Base-by-base conservation (phyloP, 345 rosid genomes). In the Psidium friedrichsthalianum region DNA sequence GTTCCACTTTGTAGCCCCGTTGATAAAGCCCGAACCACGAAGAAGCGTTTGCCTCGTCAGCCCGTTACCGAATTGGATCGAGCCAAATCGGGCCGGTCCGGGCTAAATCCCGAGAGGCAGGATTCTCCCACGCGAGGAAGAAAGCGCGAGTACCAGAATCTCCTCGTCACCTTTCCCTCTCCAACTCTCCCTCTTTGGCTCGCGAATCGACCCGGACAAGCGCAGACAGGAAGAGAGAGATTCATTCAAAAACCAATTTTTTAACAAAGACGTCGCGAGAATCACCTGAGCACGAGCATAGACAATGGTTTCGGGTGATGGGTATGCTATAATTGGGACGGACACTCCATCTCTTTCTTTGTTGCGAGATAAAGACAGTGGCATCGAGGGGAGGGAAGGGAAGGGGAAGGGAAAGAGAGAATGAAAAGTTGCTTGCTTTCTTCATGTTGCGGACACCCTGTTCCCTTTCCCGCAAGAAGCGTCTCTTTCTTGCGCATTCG, bases 291-390 rank as follows among this genome's bases (percentile, higher is more conserved):
- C 47, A 69, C 78, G 78, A 32, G 44, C 6, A 69, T 32, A 4
- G 78, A 22, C 58, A 2, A 18, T 56, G 24, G 58, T 56, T 56
- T 56, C n/a, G 4, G 58, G 58, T 3, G 58, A 56, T 21, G 11
- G 58, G 58, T 9, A 56, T 22, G 58, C 25, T 44, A 69, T 32
- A 8, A 69, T 32, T 5, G 78, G 56, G 32, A 40, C 47, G 74
- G 54, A 52, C 90, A 88, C 92, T 89, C 91, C 76, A 89, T 89
- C 93, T 90, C 90, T 92, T 92, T 93, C 94, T 91, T 92, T 87
- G 8, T 81, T 59, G 82, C 61, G n/a, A 53, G n/a, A 83, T 15
- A 80, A 86, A 51, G 87, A 88, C 89, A 86, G 55, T 13, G 56
- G 56, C 52, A 78, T 11, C 13, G 42, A 76, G 36, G 36, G 36